Base-by-base conservation (phyloP, 768 basidiomycete genomes). In the Chiua virens region DNA sequence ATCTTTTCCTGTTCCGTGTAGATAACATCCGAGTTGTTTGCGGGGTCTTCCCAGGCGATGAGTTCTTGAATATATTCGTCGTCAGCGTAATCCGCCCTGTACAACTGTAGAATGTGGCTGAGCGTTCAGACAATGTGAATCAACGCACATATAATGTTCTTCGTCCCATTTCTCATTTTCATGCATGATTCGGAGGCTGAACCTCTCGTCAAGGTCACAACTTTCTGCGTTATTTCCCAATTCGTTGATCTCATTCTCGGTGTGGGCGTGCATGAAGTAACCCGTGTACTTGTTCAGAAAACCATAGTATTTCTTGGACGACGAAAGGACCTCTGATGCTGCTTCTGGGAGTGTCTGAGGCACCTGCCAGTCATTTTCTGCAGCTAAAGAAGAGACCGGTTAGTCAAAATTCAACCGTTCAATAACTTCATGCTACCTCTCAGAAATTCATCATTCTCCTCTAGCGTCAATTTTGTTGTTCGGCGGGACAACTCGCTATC, bases 201-300 rank as follows among this genome's bases (percentile, higher is more conserved):
- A 75, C 34, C 89, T 78, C 55, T 86, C 82, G 4, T 67, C 63
- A 13, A 60, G 67, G 13, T 73, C 64, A 47, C 79, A 79, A 2
- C 63, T 75, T 70, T 94, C 91, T 14, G 78, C 85, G 53, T 85
- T 78, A 17, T 72, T 45, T 5, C 89, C 89, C 14, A 92, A 76
- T 61, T 91, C 89, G 61, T 92, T 89, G 11, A 91, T 74, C 61
- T 92, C 91, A 61, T 92, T 92, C 62, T 87, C 88, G 3, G 79
- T 79, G 58, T 89, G 80, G n/a, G 84, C 83, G 66, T 91, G 84
- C 49, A 69, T 73, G 62, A 93, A 88, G 63, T 89, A 91, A 8
- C 88, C 87, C 3, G 80, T 80, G 64, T 92, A 78, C 64, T 81
- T 74, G 67, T 87, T 75, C 55, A 92, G 68, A 67, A 94, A 92